These are phyloP conservation scores for Neofusicoccum sp. DNA, from an alignment of 2,329 filamentous ascomycete genomes.

Conservation along the genomic window DNA sequence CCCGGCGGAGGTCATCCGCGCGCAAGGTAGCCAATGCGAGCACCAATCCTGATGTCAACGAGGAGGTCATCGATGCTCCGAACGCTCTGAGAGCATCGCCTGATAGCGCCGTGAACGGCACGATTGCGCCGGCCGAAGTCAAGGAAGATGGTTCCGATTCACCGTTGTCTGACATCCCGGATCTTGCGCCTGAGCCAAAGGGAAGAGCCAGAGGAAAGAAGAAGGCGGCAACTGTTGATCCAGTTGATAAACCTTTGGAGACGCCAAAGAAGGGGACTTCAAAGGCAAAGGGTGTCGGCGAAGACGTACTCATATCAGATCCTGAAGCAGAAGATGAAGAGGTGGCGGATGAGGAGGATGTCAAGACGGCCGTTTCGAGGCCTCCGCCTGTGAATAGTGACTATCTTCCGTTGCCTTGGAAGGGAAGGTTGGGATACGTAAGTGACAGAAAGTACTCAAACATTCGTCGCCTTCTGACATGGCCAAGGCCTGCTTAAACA, in stretches of 20 bases:
- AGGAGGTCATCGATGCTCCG: constrained; percentile 43
- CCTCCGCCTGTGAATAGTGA: constrained; percentile 79
- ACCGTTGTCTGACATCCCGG: constrained; percentile 30
- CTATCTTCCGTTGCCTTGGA: constrained; percentile 85
- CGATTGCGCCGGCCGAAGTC: constrained; percentile 27
- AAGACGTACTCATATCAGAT: constrained; percentile 32
- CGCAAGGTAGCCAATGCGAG: background rate
- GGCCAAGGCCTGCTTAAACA: constrained; percentile 78
- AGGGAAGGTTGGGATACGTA: constrained; percentile 84
- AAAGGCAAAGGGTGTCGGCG: constrained; percentile 18
- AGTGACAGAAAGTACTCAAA: constrained; percentile 33
- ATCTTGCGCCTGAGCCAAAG: background rate
- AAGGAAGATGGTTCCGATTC: constrained; percentile 27
- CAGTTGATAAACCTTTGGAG: background rate
- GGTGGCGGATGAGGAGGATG: constrained; percentile 55
- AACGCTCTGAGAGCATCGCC: constrained; percentile 45
- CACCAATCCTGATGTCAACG: constrained; percentile 35
- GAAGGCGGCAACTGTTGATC: background rate
- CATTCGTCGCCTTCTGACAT: background rate
- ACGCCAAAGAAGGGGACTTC: background rate
- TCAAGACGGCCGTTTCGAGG: constrained; percentile 56
- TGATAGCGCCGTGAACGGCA: constrained; percentile 36
- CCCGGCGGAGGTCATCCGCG: background rate
- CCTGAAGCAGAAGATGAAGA: constrained; percentile 55
- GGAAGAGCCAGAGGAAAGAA: background rate